Evolutionary conservation across 1,284 basidiomycete genomes (phyloP), one percentile per base, ranked within the genome.

Genomic region (Sporisorium sorghi): DNA sequence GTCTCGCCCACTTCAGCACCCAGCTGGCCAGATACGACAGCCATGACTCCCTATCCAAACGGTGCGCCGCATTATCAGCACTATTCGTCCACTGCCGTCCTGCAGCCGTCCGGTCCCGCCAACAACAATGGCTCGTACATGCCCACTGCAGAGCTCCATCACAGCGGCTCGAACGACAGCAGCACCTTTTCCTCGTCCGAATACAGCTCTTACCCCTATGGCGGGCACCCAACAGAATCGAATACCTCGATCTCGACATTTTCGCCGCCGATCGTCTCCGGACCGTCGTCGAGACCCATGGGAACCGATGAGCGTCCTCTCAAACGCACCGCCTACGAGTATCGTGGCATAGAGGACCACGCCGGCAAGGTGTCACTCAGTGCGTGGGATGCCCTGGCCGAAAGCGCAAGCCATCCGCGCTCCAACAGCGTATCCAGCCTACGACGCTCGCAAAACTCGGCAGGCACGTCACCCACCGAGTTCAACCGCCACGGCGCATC

Each of bases 351-450:
- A 10, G 63, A 58, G 24, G 58, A 60, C n/a, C 52, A 57, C 42
- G 44, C 63, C 43, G 64, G 53, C 54, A 68, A 64, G 32, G 64
- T 61, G 2, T 58, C 61, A 9, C 58, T 68, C 33, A 68, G 71
- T 28, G 71, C 65, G 1, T 73, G 71, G 71, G 71, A 73, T 32
- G 58, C 71, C 5, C 24, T 73, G 11, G 71, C 71, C 39, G 71
- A 73, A 30, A 56, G 60, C n/a, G 48, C 55, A 17, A 64, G 65
- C 26, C 61, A 73, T 59, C 60, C 53, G 23, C 60, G 71, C 12
- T 73, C 71, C 50, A 61, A 58, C 55, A 73, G 71, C 40, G 54
- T 73, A 23, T 61, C 71, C 9, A 73, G 65, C 42, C 9, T 64
- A 40, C 40, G 58, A 14, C 64, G 65, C 37, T 73, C 71, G 9